Evolutionary conservation across 1,284 basidiomycete genomes (phyloP), one percentile per base, ranked within the genome.

Genomic region (Anthracocystis walkeri): DNA sequence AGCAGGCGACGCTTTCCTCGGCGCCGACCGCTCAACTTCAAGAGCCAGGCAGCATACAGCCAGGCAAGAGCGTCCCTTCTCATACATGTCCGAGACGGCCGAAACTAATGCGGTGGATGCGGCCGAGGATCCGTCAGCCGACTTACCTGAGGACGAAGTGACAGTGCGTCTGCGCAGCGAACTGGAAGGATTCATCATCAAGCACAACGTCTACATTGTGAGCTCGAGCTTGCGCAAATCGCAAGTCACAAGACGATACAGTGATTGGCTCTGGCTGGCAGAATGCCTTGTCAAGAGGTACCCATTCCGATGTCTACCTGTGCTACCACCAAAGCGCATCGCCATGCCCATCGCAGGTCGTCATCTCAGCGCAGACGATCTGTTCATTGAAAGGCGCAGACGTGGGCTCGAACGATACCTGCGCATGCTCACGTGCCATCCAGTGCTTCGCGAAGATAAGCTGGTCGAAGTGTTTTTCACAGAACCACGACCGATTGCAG

Each of bases 201-300:
- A 76, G 59, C 74, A 76, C 57, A 76, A 76, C 31, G 74, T 72
- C 35, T 76, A 76, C 53, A 64, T 76, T 21, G 74, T 76, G 12
- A 57, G 55, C 16, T 76, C 74, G 23, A 68, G 53, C 21, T 48
- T 72, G 2, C 74, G 74, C 48, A 49, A 63, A 42, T 63, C 69
- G 4, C 56, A 58, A 21, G 78, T 80, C 1, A 65, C 65, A 10
- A 42, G 78, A n/a, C 44, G 77, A 31, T 80, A 80, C 68, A 74
- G 69, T 41, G 78, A 80, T 45, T 80, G 78, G 66, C 64, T 78
- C 23, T 78, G 73, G 71, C 65, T 80, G 18, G 51, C 58, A 23
- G 76, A 74, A 18, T 77, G 74, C 35, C 65, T 80, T 4, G 58
- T 77, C n/a, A 73, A 72, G 38, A 46, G 78, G 12, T 80, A 76